Evolutionary conservation across 2,329 filamentous ascomycete species (phyloP), one percentile per base, ranked within the genome.

Genomic region (Neonectria neomacrospora): DNA sequence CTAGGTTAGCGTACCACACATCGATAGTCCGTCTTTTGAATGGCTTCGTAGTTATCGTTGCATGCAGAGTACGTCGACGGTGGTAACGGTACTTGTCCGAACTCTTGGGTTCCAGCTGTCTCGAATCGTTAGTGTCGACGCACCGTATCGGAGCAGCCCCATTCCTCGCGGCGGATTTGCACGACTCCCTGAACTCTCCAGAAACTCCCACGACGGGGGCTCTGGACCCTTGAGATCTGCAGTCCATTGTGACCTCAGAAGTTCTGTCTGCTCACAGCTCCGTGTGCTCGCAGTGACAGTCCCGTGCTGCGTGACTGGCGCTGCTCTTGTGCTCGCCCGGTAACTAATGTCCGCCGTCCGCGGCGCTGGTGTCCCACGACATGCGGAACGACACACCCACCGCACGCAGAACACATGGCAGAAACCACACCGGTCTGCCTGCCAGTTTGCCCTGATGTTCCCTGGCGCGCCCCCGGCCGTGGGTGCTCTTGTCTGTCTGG

Each of bases 1-100:
- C 59, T 53, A 62, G 59, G 54, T 48, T 62, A 62, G 59, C 54
- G 47, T 28, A 62, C 41, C 32, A 30, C 28, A 11, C n/a, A 41
- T 41, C 34, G 14, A 37, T 37, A 57, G 47, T 30, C 45, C 5
- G 47, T 42, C 28, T 42, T 52, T 26, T n/a, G 22, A 22, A 47
- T 5, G 18, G 18, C 26, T 30, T 20, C 10, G 16, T 23, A 44
- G 22, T 23, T 22, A 26, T n/a, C n/a, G 44, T 10, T 10, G 23
- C 23, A 28, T 8, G 45, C 8, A 22, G 14, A 28, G 22, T n/a
- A 26, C 14, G 47, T n/a, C 12, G 47, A 34, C 9, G n/a, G 28
- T 11, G 20, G 14, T 14, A 26, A 30, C 45, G 47, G 47, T 32
- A 50, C 47, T 32, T 32, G 47, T 32, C 47, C 26, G 47, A 50